Evolutionary conservation across 441 rosid genomes (phyloP), one percentile per base, ranked within the genome.

Genomic region (Pelargonium australe): DNA sequence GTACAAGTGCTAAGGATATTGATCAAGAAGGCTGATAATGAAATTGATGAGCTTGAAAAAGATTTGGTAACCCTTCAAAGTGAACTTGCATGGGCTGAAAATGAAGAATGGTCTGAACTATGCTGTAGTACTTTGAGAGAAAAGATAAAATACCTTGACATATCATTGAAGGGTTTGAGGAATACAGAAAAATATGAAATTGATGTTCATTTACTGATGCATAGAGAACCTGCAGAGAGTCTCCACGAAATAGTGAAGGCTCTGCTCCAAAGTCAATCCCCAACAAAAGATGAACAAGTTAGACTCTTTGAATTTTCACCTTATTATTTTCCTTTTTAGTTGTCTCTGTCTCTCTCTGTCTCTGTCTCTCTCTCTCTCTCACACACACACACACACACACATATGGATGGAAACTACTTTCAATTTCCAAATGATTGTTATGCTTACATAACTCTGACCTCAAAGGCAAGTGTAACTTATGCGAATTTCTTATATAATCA

Each of bases 1-100:
- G 68, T 81, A 47, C 82, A 75, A 77, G 91, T 85, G 61, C 81
- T 87, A 69, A 65, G 79, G 75, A 78, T 86, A 13, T 70, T 89
- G 81, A 80, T 76, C 10, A 72, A 75, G 57, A 81, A 85, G 63
- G 86, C 85, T n/a, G 81, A 82, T 76, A 73, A 64, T 66, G 91
- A 80, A 72, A 83, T 85, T 3, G 70, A 76, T 55, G 82, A 85
- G 65, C 86, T 80, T 75, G 91, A 84, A 65, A 77, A 75, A 40
- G 79, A 73, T 75, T 72, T 80, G 70, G 73, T 76, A 28, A 78
- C 73, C n/a, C 71, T 80, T 40, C 87, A 75, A 61, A 79, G 77
- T 66, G 82, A 85, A 68, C 62, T 84, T 43, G 86, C 82, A 3
- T 84, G 86, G 81, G 76, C 70, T 43, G 87, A 87, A 70, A 72